phyloP scores from a whole-genome alignment of 2,329 filamentous ascomycete genomes.

The Aspergillus sp. region DNA sequence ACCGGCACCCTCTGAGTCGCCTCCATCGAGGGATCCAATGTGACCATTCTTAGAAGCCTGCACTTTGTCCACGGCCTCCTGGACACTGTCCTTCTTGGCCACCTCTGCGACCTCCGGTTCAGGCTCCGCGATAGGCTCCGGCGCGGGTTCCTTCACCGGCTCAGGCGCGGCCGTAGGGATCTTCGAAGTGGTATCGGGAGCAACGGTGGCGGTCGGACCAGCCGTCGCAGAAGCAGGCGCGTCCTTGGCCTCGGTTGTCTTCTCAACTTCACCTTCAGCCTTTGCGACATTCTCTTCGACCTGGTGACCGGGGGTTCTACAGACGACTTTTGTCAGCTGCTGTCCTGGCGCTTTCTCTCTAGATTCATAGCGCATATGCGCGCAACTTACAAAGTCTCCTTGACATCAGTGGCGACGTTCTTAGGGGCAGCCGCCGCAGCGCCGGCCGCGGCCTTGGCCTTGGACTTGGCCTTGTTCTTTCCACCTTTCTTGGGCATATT shows the following conservation, averaged over 20 bases:
- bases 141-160: background rate
- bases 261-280: conserved; percentile 13
- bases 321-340: background rate
- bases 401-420: conserved; percentile 21
- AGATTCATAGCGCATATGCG: background rate
- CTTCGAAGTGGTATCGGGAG: conserved; percentile 10
- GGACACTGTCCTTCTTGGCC: conserved; percentile 6
- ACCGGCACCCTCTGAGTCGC: conserved; percentile 13
- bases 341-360: background rate
- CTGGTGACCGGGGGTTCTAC: background rate
- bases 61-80: conserved; percentile 17
- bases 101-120: conserved; percentile 8
- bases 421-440: conserved; percentile 17
- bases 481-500: conserved; percentile 31
- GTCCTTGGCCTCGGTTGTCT: conserved; percentile 10
- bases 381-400: conserved; percentile 27
- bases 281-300: conserved; percentile 11
- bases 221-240: conserved; percentile 2
- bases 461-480: conserved; percentile 23
- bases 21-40: conserved; percentile 10
- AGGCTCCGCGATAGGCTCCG: conserved; percentile 2
- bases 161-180: conserved; percentile 7
- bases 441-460: conserved; percentile 14
- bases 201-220: background rate
- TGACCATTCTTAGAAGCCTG: conserved; percentile 17